Evolutionary conservation across 129 eudicot species (phyloP), one percentile per base, ranked within the genome.

Genomic region (Pittosporum tobira): DNA sequence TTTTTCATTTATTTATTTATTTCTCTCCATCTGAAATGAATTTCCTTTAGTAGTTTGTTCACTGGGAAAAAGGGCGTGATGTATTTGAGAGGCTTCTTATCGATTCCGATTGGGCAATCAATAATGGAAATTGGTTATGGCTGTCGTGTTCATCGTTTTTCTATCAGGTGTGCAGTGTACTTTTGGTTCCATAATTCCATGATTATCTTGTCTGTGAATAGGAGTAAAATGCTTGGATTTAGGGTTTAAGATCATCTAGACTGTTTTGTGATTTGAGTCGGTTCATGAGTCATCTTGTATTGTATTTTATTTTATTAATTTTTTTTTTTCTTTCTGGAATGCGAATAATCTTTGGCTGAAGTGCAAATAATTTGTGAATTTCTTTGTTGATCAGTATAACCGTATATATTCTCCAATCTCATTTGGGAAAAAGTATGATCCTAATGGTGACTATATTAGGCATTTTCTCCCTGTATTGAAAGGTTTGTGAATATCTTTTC

Each of bases 11-110:
- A 19, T 18, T 11, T 10, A 2, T 40, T n/a, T 31, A 40, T 48
- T 61, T 66, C 54, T 51, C 15, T 65, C 48, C 48, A n/a, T 23
- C 49, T 45, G 26, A 67, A 22, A 4, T 38, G 11, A 25, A 25
- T 48, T 61, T 15, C 1, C 58, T 30, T 44, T 55, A 28, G 43
- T 78, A 88, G 96, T 84, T 88, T 62, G 72, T 84, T 57, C 96
- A 88, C 21, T 84, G 96, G 96, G 94, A 88, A 75, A 88, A 78
- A 74, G 94, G 96, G 48, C 89, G 96, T 8, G 87, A 88, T 74
- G 89, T 84, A 43, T 84, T 88, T 69, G 94, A 88, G 71, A 76
- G 94, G 57, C 89, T 88, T 46, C 84, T 88, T 63, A 75, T 88
- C 7, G 94, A 88, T 79, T 76, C 84, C 5, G 96, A 88, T 70